Conservation (phyloP, 805 yeast species). For the Myxozyma melibiosi region DNA sequence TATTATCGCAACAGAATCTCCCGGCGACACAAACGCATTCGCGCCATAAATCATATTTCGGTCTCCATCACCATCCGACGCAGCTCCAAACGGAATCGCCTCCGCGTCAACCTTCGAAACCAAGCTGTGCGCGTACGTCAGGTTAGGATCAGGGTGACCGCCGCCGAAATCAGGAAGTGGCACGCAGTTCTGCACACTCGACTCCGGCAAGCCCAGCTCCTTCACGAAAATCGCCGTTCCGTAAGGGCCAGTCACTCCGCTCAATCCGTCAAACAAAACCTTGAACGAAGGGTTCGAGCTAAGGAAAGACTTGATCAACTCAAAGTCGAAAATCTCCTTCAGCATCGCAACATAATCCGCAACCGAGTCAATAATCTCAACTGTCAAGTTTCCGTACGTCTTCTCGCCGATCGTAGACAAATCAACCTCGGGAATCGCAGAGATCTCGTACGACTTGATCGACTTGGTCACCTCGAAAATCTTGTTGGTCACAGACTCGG, state of each 20-base stretch:
- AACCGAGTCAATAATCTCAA: constrained; percentile 84
- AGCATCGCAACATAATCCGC: constrained; percentile 74
- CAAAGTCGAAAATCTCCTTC: constrained; percentile 86
- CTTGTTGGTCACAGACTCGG: constrained; percentile 87
- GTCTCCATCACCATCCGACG: constrained; percentile 99
- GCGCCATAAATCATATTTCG: constrained; percentile 98
- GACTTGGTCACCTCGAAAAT: constrained; percentile 71
- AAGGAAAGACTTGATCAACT: constrained; percentile 72
- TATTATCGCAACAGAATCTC: constrained; percentile 96
- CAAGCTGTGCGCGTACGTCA: constrained; percentile 87
- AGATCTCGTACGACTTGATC: constrained; percentile 62
- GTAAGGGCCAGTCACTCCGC: constrained; percentile 97
- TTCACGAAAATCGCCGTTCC: constrained; percentile 81
- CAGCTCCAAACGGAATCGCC: constrained; percentile 91
- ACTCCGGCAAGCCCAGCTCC: constrained; percentile 74
- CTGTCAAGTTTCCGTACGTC: constrained; percentile 60
- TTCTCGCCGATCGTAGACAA: constrained; percentile 57
- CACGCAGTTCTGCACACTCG: constrained; percentile 72
- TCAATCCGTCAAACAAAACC: constrained; percentile 83
- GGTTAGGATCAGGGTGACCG: constrained; percentile 95
- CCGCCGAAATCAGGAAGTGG: constrained; percentile 96
- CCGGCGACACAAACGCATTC: constrained; percentile 93
- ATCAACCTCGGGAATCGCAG: constrained; percentile 67
- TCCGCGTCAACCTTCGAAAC: constrained; percentile 84
- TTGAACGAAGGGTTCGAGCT: constrained; percentile 57